Evolutionary conservation across 2,329 filamentous ascomycete species (phyloP).

Genomic region (Lachnellula subtilissima): DNA sequence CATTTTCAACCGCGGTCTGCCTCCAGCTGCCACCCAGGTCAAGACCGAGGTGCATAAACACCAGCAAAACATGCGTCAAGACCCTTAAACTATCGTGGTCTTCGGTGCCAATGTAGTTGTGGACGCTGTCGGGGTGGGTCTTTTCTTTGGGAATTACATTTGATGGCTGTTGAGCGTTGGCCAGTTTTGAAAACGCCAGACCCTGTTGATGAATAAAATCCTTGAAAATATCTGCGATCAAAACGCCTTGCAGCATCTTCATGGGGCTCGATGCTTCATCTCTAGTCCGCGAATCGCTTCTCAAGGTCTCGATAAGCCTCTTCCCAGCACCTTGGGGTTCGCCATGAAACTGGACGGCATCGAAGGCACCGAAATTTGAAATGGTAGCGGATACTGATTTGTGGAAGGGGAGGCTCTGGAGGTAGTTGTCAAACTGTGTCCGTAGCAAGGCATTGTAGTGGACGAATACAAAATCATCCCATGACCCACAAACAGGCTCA

Average conservation of each 20-base stretch:
- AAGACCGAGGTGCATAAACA: constrained; percentile 57
- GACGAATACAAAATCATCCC: constrained; percentile 84
- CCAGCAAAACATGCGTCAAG: constrained; percentile 63
- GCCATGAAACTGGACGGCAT: constrained; percentile 59
- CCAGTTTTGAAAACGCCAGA: constrained; percentile 42
- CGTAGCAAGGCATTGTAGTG: constrained; percentile 84
- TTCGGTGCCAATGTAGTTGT: constrained; percentile 49
- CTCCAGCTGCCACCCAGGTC: constrained; percentile 39
- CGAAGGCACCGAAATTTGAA: constrained; percentile 58
- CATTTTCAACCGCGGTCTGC: constrained; percentile 54
- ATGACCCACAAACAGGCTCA: constrained; percentile 68
- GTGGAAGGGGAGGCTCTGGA: constrained; percentile 51
- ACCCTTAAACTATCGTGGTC: constrained; percentile 64
- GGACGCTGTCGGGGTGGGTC: constrained; percentile 34
- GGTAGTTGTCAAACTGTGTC: constrained; percentile 71
- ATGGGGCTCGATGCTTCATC: constrained; percentile 59
- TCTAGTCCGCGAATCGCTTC: constrained; percentile 49
- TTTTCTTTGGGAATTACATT: constrained; percentile 40
- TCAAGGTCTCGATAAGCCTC: constrained; percentile 57
- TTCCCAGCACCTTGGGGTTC: constrained; percentile 48
- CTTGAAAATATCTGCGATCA: constrained; percentile 61
- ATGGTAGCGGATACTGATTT: constrained; percentile 49
- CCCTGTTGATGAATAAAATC: constrained; percentile 57
- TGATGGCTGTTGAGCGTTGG: constrained; percentile 41
- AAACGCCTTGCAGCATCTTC: constrained; percentile 71